phyloP scores from a whole-genome alignment of 2,329 filamentous ascomycete species.

The Chaetomiaceae sp. region DNA sequence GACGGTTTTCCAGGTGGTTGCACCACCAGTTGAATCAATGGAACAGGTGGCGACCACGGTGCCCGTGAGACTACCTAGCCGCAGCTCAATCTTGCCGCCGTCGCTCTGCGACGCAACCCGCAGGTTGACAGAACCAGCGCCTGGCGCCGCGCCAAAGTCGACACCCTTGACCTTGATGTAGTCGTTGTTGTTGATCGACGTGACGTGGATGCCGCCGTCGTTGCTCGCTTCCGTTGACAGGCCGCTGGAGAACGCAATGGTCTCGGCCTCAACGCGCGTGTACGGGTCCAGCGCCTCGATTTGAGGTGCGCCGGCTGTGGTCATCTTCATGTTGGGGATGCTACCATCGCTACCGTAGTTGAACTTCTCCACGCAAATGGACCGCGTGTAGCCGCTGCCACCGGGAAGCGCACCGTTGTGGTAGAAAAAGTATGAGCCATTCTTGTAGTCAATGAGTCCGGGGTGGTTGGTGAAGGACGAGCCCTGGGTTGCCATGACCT shows the following conservation, averaged over 20 bases:
- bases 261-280: constrained; percentile 26
- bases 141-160: constrained; percentile 27
- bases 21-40: constrained; percentile 26
- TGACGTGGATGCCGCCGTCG: constrained; percentile 26
- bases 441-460: constrained; percentile 27
- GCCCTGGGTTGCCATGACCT: constrained; percentile 27
- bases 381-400: constrained; percentile 27
- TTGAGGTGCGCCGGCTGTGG: constrained; percentile 25
- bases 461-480: constrained; percentile 29
- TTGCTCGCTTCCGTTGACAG: constrained; percentile 1
- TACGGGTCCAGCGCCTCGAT: constrained; percentile 26
- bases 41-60: constrained; percentile 26
- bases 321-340: constrained; percentile 28
- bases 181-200: constrained; percentile 26
- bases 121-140: constrained; percentile 22
- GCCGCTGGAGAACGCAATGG: constrained; percentile 25
- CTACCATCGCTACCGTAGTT: constrained; percentile 26
- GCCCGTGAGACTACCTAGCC: constrained; percentile 24
- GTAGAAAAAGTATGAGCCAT: constrained; percentile 29
- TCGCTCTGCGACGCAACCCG: constrained; percentile 25
- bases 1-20: constrained; percentile 20
- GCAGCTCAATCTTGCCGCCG: constrained; percentile 26
- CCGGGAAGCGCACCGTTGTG: constrained; percentile 29
- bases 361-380: constrained; percentile 27
- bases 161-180: constrained; percentile 31